These are phyloP conservation scores for Exophiala viscosa DNA, from an alignment of 2,329 filamentous ascomycete species.

Conservation along the genomic window DNA sequence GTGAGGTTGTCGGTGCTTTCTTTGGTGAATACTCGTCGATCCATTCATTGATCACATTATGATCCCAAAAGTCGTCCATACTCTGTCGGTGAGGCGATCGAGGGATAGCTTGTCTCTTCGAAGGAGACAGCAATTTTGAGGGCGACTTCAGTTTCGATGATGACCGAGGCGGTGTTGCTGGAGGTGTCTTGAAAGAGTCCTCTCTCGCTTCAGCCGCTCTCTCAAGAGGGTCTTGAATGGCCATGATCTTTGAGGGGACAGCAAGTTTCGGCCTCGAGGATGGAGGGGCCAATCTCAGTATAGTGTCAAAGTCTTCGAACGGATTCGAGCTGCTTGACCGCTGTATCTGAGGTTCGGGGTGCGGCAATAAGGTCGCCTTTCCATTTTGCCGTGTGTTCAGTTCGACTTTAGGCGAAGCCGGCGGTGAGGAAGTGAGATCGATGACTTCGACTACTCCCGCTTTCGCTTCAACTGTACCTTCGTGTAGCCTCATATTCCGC, in stretches of 20 bases:
- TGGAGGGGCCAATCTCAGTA: constrained; percentile 14
- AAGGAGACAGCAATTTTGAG: constrained; percentile 43
- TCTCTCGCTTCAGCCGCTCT: neutral
- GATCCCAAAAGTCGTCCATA: constrained; percentile 54
- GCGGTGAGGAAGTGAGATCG: constrained; percentile 25
- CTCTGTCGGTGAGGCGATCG: constrained; percentile 49
- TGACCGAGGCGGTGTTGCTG: constrained; percentile 35
- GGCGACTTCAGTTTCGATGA: constrained; percentile 27
- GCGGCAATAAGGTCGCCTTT: constrained; percentile 3
- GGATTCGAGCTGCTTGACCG: constrained; percentile 2
- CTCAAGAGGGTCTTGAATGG: neutral
- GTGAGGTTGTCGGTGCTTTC: constrained; percentile 35
- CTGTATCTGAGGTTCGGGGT: neutral
- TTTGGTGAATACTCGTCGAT: constrained; percentile 53
- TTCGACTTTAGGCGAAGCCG: neutral
- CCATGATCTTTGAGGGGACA: constrained; percentile 9
- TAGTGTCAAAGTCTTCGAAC: constrained; percentile 12
- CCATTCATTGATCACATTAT: constrained; percentile 51
- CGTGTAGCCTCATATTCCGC: constrained; percentile 38
- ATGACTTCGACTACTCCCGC: constrained; percentile 22
- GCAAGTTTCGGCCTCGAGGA: constrained; percentile 6
- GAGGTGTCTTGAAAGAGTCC: constrained; percentile 11
- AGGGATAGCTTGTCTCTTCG: constrained; percentile 45
- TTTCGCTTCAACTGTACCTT: constrained; percentile 18
- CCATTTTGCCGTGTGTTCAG: neutral